Percentiles rank a stretch among this genome's conserved stretches.
Conservation (phyloP, 768 basidiomycete species). For the Leccinum barrowsii region DNA sequence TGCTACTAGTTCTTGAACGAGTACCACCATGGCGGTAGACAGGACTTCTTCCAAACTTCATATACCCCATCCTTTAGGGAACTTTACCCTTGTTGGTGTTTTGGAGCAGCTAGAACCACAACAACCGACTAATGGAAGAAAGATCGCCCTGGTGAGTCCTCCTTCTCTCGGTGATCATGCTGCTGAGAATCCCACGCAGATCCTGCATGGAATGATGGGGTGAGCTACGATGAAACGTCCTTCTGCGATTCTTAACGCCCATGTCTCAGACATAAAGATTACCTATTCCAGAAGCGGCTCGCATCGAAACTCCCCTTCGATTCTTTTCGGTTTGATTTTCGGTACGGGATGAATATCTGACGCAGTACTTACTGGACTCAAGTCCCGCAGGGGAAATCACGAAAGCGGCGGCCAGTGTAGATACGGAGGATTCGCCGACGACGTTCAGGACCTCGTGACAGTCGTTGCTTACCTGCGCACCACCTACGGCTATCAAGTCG, state of each 20-base stretch:
- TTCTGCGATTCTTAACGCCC: neutral
- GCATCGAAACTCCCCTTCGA: constrained; percentile 64
- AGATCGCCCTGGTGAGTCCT: constrained; percentile 59
- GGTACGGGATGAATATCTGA: constrained; percentile 43
- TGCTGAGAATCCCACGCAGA: constrained; percentile 41
- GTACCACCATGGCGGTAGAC: constrained; percentile 18
- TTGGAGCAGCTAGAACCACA: constrained; percentile 57
- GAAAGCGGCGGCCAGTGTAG: constrained; percentile 70
- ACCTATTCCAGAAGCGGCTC: constrained; percentile 74
- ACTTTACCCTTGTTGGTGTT: constrained; percentile 50
- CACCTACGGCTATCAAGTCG: constrained; percentile 62
- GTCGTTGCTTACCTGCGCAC: constrained; percentile 61
- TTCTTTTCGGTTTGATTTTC: constrained; percentile 85
- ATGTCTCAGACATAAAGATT: constrained; percentile 71
- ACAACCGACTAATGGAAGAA: constrained; percentile 51
- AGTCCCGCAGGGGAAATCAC: constrained; percentile 59
- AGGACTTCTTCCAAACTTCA: constrained; percentile 46
- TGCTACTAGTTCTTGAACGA: neutral
- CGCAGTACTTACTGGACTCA: constrained; percentile 2
- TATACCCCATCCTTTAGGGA: constrained; percentile 49
- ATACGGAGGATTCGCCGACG: constrained; percentile 55
- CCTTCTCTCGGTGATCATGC: constrained; percentile 3
- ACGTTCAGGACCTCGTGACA: constrained; percentile 60
- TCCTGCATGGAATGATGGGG: constrained; percentile 80
- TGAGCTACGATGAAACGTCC: constrained; percentile 31